These are phyloP conservation scores for Lecanicillium sp. DNA, from an alignment of 2,329 filamentous ascomycete genomes.

Conservation along the genomic window DNA sequence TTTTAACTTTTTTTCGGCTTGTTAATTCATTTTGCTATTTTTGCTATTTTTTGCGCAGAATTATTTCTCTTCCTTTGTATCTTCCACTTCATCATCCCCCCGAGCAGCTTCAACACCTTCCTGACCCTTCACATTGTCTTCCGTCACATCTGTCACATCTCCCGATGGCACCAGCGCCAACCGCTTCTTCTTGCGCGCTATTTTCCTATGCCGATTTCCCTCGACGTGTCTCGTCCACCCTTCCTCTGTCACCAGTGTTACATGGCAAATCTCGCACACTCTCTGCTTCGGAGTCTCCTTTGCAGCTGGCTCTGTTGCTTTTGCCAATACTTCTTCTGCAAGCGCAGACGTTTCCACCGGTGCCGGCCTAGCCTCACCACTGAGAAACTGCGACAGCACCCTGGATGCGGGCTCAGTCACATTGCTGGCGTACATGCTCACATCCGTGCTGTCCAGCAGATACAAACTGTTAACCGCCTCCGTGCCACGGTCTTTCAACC, in stretches of 20 bases:
- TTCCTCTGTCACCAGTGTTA: slow-evolving; percentile 49
- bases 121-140: slow-evolving; percentile 3
- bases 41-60: no score
- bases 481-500: slow-evolving; percentile 48
- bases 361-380: slow-evolving; percentile 41
- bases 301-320: slow-evolving; percentile 33
- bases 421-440: slow-evolving; percentile 49
- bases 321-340: slow-evolving; percentile 48
- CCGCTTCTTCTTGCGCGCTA: slow-evolving; percentile 27
- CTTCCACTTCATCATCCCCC: no score
- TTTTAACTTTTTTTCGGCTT: no score
- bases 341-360: slow-evolving; percentile 41
- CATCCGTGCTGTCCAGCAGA: slow-evolving; percentile 72
- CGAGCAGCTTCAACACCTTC: not conserved
- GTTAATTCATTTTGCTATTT: no score
- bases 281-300: slow-evolving; percentile 48
- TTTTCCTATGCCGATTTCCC: slow-evolving; percentile 25
- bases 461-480: slow-evolving; percentile 55
- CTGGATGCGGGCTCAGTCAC: slow-evolving; percentile 58
- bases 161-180: slow-evolving; percentile 27
- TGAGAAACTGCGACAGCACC: slow-evolving; percentile 58
- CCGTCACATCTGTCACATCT: no score
- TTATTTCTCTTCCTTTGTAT: no score
- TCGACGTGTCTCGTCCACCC: slow-evolving; percentile 32
- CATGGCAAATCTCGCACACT: slow-evolving; percentile 67